Conservation (phyloP, 2,329 filamentous ascomycete genomes). For the Alternaria arborescens region DNA sequence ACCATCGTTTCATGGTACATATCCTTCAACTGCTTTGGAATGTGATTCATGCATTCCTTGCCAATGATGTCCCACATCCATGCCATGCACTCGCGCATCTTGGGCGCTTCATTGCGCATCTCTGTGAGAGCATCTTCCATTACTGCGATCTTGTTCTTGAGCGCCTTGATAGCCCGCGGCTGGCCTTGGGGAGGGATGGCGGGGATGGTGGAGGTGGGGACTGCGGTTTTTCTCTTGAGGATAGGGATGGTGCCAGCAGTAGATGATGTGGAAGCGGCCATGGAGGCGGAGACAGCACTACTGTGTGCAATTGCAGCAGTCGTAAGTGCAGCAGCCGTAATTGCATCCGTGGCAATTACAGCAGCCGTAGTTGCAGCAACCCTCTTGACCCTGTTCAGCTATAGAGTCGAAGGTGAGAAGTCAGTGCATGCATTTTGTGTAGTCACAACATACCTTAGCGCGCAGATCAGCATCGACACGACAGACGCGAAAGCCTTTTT, state of each 20-base stretch:
- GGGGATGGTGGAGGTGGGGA: background rate
- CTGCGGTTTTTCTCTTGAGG: too few species aligned
- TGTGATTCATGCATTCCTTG: background rate
- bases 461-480: background rate
- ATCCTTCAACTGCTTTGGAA: background rate
- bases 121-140: background rate
- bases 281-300: too few species aligned
- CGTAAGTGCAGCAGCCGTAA: too few species aligned
- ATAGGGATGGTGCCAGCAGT: too few species aligned
- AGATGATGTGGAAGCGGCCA: too few species aligned
- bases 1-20: background rate
- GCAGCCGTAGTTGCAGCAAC: too few species aligned
- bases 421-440: background rate
- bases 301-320: too few species aligned
- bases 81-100: background rate
- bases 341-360: too few species aligned
- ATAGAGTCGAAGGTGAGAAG: background rate
- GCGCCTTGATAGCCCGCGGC: background rate
- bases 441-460: background rate
- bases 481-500: background rate
- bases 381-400: background rate
- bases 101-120: background rate
- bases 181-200: background rate
- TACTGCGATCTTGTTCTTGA: background rate
- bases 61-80: background rate